A percentile compares a stretch with the other conserved stretches of the same genome.
Evolutionary conservation across 257 asterid genomes (phyloP).

Genomic region (Fraxinus pennsylvanica): DNA sequence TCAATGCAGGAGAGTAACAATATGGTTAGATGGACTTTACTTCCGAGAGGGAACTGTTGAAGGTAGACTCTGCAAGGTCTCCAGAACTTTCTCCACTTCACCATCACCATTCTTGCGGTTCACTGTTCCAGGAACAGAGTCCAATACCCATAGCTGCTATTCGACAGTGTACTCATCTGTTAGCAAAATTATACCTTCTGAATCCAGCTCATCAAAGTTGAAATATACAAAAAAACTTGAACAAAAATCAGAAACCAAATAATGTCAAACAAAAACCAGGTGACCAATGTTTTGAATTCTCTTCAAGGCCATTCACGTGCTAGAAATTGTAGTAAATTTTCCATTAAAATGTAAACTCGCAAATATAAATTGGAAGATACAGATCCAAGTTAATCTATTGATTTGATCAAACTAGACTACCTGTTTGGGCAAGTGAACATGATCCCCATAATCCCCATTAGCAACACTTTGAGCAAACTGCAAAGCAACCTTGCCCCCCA

Average conservation of each 20-base stretch:
- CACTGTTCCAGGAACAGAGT: constrained; percentile 88
- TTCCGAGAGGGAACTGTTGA: constrained; percentile 70
- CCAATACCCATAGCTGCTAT: constrained; percentile 94
- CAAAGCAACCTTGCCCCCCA: constrained; percentile 96
- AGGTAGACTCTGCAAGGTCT: constrained; percentile 68
- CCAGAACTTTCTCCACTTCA: constrained; percentile 88
- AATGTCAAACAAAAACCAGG: not conserved
- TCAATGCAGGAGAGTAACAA: constrained; percentile 13
- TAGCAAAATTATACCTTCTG: constrained; percentile 14
- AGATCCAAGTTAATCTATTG: not conserved
- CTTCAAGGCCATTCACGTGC: not conserved
- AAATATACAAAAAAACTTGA: not conserved
- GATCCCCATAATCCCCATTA: constrained; percentile 59
- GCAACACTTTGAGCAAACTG: constrained; percentile 82
- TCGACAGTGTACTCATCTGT: constrained; percentile 47
- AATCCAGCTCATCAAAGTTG: constrained; percentile 5
- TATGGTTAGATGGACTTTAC: constrained; percentile 40
- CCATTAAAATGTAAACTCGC: not conserved
- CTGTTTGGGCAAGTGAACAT: constrained; percentile 69
- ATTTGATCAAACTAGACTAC: constrained; percentile 39
- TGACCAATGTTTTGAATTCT: constrained; percentile 9
- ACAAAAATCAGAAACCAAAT: constrained; percentile 16
- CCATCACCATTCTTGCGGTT: constrained; percentile 54
- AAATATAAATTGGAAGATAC: not conserved
- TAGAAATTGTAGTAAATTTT: not conserved